Conservation (phyloP, 495 filamentous ascomycete genomes). For the Articulospora tetracladia region DNA sequence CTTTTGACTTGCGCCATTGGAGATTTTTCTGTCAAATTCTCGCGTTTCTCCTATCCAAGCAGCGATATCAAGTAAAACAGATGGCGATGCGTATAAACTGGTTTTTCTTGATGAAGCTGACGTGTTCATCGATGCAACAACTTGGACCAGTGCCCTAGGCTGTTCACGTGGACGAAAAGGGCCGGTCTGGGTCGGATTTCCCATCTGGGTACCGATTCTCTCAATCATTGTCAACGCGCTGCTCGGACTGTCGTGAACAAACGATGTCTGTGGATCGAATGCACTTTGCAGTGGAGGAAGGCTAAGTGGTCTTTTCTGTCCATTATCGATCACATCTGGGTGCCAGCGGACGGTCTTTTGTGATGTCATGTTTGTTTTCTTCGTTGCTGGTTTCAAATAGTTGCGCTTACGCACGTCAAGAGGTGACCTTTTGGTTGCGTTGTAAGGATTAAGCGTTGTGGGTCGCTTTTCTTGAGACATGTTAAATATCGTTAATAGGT, state of each 20-base stretch:
- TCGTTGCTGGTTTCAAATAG: background rate
- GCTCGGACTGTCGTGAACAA: background rate
- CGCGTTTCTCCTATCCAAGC: background rate
- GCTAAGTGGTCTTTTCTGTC: background rate
- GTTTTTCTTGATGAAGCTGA: background rate
- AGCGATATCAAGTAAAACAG: too few species aligned
- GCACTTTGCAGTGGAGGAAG: background rate
- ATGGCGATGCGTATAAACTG: too few species aligned
- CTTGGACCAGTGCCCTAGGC: background rate
- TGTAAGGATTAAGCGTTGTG: background rate
- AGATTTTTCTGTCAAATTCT: background rate
- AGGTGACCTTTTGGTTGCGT: background rate
- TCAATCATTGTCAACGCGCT: background rate
- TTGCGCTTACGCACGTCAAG: background rate
- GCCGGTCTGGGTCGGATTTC: background rate
- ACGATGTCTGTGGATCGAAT: background rate
- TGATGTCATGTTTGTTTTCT: background rate
- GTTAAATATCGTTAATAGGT: background rate
- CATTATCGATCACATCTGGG: constrained; percentile 10
- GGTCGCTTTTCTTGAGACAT: background rate
- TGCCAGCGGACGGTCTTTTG: constrained; percentile 14
- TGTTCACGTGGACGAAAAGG: background rate
- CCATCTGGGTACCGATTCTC: background rate
- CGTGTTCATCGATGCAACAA: background rate
- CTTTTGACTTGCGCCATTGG: background rate